Conservation (phyloP, 768 basidiomycete genomes). For the Boletus fagicola region DNA sequence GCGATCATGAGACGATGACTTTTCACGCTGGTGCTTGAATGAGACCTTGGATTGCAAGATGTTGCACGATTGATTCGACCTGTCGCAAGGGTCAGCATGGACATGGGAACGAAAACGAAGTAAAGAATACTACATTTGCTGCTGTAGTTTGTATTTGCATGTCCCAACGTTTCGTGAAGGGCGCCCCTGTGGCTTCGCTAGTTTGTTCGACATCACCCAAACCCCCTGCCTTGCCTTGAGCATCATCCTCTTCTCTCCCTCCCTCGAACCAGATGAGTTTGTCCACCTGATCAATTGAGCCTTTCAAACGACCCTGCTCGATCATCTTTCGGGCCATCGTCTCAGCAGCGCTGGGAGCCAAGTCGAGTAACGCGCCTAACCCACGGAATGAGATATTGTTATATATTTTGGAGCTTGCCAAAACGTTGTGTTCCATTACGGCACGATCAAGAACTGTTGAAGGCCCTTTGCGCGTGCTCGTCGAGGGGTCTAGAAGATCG, state of each 20-base stretch:
- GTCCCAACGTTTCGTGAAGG: constrained; percentile 96
- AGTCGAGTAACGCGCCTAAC: constrained; percentile 84
- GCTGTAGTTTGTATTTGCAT: constrained; percentile 86
- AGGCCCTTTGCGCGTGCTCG: constrained; percentile 84
- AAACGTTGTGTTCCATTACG: constrained; percentile 97
- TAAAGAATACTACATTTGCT: constrained; percentile 60
- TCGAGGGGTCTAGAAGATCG: constrained; percentile 48
- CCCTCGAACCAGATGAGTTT: constrained; percentile 92
- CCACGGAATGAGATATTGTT: constrained; percentile 96
- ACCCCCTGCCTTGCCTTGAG: constrained; percentile 92
- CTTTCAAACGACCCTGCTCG: constrained; percentile 91
- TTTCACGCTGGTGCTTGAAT: constrained; percentile 37
- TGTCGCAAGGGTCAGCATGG: constrained; percentile 29
- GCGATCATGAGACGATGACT: constrained; percentile 10
- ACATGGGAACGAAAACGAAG: neutral
- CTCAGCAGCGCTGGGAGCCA: constrained; percentile 91
- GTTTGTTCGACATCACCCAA: constrained; percentile 84
- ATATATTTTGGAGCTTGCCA: constrained; percentile 96
- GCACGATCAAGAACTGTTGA: constrained; percentile 95
- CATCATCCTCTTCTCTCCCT: constrained; percentile 82
- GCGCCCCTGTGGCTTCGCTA: constrained; percentile 83
- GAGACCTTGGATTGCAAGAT: constrained; percentile 70
- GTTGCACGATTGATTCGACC: constrained; percentile 88
- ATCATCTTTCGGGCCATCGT: constrained; percentile 99
- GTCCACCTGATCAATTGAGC: constrained; percentile 94